Evolutionary conservation across 768 basidiomycete genomes (phyloP).

Genomic region (Hemileccinum rubropunctum): DNA sequence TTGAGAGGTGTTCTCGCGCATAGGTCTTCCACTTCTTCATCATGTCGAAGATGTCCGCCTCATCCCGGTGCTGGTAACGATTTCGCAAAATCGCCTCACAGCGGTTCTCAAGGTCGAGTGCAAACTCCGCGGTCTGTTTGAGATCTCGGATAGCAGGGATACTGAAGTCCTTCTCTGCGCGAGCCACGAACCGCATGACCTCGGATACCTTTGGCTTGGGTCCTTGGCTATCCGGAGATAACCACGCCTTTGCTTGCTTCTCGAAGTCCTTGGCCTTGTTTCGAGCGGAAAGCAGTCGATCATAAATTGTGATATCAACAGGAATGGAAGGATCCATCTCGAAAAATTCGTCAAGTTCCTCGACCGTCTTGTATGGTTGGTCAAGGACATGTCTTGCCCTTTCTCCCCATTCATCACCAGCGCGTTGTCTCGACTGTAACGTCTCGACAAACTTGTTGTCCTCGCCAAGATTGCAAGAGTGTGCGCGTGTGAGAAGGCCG

Average conservation of each 20-base stretch:
- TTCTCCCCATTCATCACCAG: constrained; percentile 78
- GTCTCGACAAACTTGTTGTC: constrained; percentile 65
- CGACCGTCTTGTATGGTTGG: constrained; percentile 70
- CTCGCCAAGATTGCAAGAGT: constrained; percentile 57
- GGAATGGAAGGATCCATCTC: constrained; percentile 65
- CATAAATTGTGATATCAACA: constrained; percentile 63
- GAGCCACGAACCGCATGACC: constrained; percentile 62
- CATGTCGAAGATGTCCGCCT: constrained; percentile 65
- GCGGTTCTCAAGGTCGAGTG: constrained; percentile 70
- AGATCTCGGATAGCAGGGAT: constrained; percentile 65
- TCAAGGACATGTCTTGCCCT: constrained; percentile 63
- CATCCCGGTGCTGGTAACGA: constrained; percentile 52
- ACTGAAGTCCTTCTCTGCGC: constrained; percentile 75
- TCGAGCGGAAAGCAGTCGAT: constrained; percentile 60
- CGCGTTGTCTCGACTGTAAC: constrained; percentile 59
- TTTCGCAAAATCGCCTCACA: constrained; percentile 74
- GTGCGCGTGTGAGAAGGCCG: constrained; percentile 66
- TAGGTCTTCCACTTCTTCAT: constrained; percentile 75
- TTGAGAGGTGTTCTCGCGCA: constrained; percentile 64
- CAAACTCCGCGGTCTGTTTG: constrained; percentile 69
- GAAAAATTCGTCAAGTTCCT: constrained; percentile 72
- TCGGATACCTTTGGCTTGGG: constrained; percentile 65
- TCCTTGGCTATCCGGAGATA: constrained; percentile 53
- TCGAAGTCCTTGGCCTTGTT: constrained; percentile 77
- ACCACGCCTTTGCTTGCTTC: constrained; percentile 71